Percentiles rank a stretch among this genome's conserved stretches.
phyloP scores from a whole-genome alignment of 768 basidiomycete species.

The Galerina sulciceps region DNA sequence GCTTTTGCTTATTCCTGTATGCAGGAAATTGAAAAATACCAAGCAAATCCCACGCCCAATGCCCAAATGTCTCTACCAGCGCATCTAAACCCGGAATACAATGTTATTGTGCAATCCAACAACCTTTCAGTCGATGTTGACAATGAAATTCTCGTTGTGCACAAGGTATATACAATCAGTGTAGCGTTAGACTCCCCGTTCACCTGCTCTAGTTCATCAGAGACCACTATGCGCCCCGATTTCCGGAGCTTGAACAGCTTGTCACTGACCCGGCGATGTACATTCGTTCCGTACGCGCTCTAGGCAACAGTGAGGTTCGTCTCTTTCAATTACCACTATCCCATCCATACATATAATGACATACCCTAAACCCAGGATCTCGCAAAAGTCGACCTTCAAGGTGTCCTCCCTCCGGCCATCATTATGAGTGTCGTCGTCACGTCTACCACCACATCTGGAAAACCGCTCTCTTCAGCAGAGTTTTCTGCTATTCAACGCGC shows the following conservation, averaged over 20 bases:
- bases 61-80: conserved; percentile 81
- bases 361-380: conserved; percentile 58
- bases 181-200: conserved; percentile 4
- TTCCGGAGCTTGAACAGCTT: conserved; percentile 96
- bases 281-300: conserved; percentile 85
- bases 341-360: conserved; percentile 1
- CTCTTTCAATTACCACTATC: conserved; percentile 1
- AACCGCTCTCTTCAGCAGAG: conserved; percentile 64
- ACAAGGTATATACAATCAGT: conserved; percentile 64
- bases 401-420: conserved; percentile 83
- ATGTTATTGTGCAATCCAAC: conserved; percentile 95
- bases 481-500: conserved; percentile 87
- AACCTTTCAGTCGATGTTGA: conserved; percentile 98
- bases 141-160: conserved; percentile 95
- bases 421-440: conserved; percentile 97
- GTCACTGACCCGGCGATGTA: conserved; percentile 92
- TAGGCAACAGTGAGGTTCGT: conserved; percentile 80
- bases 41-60: conserved; percentile 75
- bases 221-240: conserved; percentile 94
- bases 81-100: conserved; percentile 93
- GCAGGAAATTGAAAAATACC: conserved; percentile 91
- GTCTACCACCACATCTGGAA: conserved; percentile 88
- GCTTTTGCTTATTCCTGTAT: neutral
- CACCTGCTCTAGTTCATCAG: conserved; percentile 79
- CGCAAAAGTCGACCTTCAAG: conserved; percentile 81